Evolutionary conservation across 331 rosid genomes (phyloP), one percentile per base, ranked within the genome.

Genomic region (Acacia pycnantha): DNA sequence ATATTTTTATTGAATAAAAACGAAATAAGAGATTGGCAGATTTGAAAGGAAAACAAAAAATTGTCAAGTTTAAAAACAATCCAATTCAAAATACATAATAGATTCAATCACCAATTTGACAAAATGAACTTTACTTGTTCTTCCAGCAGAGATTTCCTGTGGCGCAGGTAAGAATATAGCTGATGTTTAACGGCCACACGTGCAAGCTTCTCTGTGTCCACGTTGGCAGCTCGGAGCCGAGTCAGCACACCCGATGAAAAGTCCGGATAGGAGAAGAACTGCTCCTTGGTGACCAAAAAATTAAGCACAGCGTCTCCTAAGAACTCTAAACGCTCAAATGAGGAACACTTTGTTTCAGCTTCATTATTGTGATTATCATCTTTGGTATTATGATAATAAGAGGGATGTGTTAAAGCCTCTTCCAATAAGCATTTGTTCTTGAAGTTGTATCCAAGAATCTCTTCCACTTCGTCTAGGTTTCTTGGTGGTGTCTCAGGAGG

Each of bases 171-270:
- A 0, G 81, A 86, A 68, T 93, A 87, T 8, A 93, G 48, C 0
- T 84, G 90, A 27, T 88, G 94, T 14, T 70, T 82, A 26, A 91
- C 18, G 0, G 92, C 90, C 6, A 86, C 94, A 14, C 97, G 92
- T 2, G 96, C 93, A 3, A 91, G 93, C 68, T 93, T 93, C 72
- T 93, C 97, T 0, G 93, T 82, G 54, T 93, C 91, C 0, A 93
- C 96, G 31, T 93, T 91, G 12, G 86, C 83, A 0, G 97, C 88
- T 0, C 94, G 88, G 35, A 93, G 88, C 1, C 83, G 88, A 21
- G 97, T 93, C 77, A 91, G 46, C 0, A 10, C 68, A 11, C 96
- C 96, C 0, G 91, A 87, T 0, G 83, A 31, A 8, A 88, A 31
- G 12, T 43, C 43, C 10, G 92, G 90, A 62, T 90, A 85, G 21